Evolutionary conservation across 768 basidiomycete species (phyloP), one percentile per base, ranked within the genome.

Genomic region (Lyophyllum decastes): DNA sequence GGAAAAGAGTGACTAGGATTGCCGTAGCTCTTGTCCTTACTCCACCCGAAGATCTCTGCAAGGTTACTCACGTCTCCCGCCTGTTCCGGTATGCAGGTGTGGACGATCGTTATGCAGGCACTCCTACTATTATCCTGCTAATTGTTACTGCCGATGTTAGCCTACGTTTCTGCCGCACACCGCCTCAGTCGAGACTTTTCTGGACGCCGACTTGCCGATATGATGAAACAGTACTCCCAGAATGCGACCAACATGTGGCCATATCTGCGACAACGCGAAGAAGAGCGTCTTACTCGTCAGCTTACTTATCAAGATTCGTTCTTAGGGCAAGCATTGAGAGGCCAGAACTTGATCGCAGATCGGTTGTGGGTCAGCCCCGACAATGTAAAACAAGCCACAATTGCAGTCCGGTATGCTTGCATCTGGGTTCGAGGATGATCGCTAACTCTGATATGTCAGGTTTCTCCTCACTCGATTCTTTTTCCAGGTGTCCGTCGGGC

Each of bases 211-310:
- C 70, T 85, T 43, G 70, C 72, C 17, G 34, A 60, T 0, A 51
- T 84, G 7, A 58, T 82, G 48, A 57, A 70, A 45, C 66, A 68
- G 11, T 72, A 82, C 61, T 69, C 80, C 16, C 69, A 57, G 21
- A 77, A 74, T 17, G 84, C 78, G 71, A 82, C 78, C 0, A 84
- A 91, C 61, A 74, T 87, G 66, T 92, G 90, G 90, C 88, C 89
- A 7, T 91, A 91, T 67, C 76, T 90, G 33, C 70, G 69, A 25
- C 64, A 73, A 21, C 82, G 89, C n/a, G 64, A 74, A 56, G 59
- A 64, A 12, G 87, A 90, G 66, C 63, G 68, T 1, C 40, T 57
- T 0, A 56, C 53, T 17, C 75, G 82, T 40, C 77, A 71, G 52
- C 54, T 55, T 3, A 61, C 63, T n/a, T 88, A 82, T 64, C 61